Evolutionary conservation across 164 flowering plant species (phyloP), one percentile per base, ranked within the genome.

Genomic region (Magnolia sinica): DNA sequence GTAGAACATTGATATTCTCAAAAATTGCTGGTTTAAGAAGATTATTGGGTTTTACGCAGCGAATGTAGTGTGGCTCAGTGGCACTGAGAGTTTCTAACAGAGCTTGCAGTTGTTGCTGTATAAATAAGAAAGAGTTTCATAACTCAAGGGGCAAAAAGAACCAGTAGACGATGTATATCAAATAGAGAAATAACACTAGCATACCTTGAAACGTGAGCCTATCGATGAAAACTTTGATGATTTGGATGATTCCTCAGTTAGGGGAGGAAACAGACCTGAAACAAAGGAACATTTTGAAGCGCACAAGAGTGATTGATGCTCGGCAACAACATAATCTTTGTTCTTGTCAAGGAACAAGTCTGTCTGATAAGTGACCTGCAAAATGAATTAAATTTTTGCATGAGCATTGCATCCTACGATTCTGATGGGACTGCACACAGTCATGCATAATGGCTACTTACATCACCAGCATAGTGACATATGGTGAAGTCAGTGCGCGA

Each of bases 281-380:
- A 91, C 97, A 81, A 96, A 96, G 81, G 91, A 78, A 76, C 98
- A 93, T 70, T 71, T 81, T 58, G 99, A 93, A 83, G 95, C 96
- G 88, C 82, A 81, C 82, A 96, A 75, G 51, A 96, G 98, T 50
- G 87, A 89, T 78, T 96, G 99, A 82, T 96, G 99, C 83, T 96
- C 99, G 58, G 95, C 97, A 87, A 96, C 87, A 77, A 96, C 98
- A 86, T 96, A 96, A 83, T 96, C 99, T 83, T 96, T 96, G 89
- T 96, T 96, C 88, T 96, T 96, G 84, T 96, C 99, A 83, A 96
- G 84, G 82, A 96, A 96, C 70, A 88, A 77, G 23, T 96, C 99
- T 2, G 99, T 96, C 84, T 92, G 98, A 80, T 96, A 96, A 52
- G 97, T 92, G 72, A 96, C 98, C 99, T 96, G 87, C 73, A 80